Conservation (phyloP, 2,329 filamentous ascomycete genomes). For the Colletotrichum salicis region DNA sequence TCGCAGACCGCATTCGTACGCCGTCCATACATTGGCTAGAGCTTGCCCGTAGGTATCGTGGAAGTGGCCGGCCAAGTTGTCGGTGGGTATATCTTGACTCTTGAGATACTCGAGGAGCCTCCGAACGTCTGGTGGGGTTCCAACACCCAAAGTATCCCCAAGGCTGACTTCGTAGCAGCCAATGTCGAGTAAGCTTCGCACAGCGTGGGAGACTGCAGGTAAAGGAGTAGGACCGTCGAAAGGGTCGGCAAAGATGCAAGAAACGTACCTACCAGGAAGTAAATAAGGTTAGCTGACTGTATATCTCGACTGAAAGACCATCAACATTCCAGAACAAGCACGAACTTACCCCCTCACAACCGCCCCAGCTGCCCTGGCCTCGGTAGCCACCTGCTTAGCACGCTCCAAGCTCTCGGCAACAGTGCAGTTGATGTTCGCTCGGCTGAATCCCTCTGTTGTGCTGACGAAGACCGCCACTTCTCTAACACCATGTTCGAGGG, state of each 20-base stretch:
- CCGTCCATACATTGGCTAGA: conserved; percentile 72
- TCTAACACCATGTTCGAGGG: neutral
- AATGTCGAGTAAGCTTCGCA: too few relatives aligned
- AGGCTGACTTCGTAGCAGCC: too few relatives aligned
- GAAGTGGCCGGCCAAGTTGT: conserved; percentile 74
- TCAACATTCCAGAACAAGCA: too few relatives aligned
- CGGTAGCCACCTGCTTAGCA: conserved; percentile 58
- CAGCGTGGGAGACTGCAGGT: too few relatives aligned
- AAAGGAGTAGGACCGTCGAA: too few relatives aligned
- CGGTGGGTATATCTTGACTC: conserved; percentile 62
- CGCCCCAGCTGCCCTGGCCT: conserved; percentile 12
- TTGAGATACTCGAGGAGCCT: conserved; percentile 54
- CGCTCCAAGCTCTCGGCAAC: conserved; percentile 63
- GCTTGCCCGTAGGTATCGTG: conserved; percentile 79
- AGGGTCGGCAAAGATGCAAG: too few relatives aligned
- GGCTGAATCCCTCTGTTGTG: conserved; percentile 68
- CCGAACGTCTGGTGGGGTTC: conserved; percentile 50
- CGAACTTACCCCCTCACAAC: neutral
- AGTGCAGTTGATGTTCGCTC: conserved; percentile 69
- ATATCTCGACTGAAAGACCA: too few relatives aligned
- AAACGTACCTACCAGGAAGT: too few relatives aligned
- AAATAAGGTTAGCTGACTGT: too few relatives aligned
- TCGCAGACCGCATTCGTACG: conserved; percentile 70
- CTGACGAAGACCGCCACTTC: conserved; percentile 65
- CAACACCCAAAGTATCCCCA: conserved; percentile 72